Base-by-base conservation (phyloP, 208 protist species). In the Leishmania aethiopica region DNA sequence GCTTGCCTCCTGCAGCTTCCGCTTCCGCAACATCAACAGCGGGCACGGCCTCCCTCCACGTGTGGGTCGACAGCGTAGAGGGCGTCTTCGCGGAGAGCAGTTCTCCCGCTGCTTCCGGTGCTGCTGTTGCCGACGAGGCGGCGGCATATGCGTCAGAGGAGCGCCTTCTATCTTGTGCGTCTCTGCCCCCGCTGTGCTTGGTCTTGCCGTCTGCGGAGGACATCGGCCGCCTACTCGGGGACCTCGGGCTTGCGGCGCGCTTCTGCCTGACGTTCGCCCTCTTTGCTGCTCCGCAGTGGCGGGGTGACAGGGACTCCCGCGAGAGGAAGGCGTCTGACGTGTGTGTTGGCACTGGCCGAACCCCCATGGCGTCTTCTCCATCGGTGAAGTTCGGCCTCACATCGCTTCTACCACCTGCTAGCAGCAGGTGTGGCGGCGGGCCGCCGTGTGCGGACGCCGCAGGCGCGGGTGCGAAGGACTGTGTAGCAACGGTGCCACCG, bases 121-220 rank as follows among this genome's bases (percentile, higher is more conserved):
- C 67, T n/a, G 11, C 51, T 69, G 22, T 37, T 32, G 35, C 2
- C 11, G 62, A 67, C 42, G 75, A 28, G 40, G n/a, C 32, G 40
- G 1, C 49, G 22, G 32, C 64, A 13, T 49, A 15, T 4, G 40
- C 37, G 49, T 53, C 71, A 42, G 78, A 35, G 55, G 59, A 78
- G 49, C n/a, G 28, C 32, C 45, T 59, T 25, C 47, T 75, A 45
- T 35, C 19, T 35, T 67, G 64, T 35, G 35, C 32, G 5, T 53
- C 62, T 55, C 42, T 70, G 25, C 10, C 47, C 35, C 74, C 83
- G 7, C 67, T 86, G 49, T 82, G 83, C 74, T 75, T 86, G 62
- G 53, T 62, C 5, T 40, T 86, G 78, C 83, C 83, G 35, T 55
- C 83, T 19, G n/a, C 83, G 55, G 45, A 82, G 78, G 73, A 62